Evolutionary conservation across 2,329 filamentous ascomycete species (phyloP), one percentile per base, ranked within the genome.

Genomic region (Aureobasidium sp.): DNA sequence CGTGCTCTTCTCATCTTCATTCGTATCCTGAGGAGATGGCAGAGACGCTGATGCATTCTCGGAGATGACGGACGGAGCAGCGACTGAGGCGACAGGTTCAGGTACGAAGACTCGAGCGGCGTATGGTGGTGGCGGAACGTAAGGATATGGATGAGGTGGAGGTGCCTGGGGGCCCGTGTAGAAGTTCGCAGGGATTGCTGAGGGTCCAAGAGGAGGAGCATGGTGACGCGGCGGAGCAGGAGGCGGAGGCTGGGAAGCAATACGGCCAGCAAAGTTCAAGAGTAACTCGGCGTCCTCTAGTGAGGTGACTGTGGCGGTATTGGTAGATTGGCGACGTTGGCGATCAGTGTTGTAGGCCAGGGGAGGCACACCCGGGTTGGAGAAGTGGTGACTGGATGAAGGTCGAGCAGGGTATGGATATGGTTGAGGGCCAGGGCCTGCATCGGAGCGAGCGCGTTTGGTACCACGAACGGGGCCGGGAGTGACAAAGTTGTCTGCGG

Each of bases 391-490:
- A 69, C 78, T 80, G 41, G 78, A 80, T 49, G 75, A 74, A 16
- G 78, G 78, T 62, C 78, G 69, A 37, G 76, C 73, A 36, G 72
- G 69, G 39, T 71, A 68, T 32, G 69, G 67, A 49, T 74, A 69
- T 25, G 75, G 70, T 29, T 75, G 72, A 21, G 77, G 78, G 30
- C 78, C 78, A 16, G 76, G 74, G 57, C 80, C 73, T 66, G 81
- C 76, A 67, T 85, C 84, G 47, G 84, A 86, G 64, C 83, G 80
- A 53, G 82, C 78, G 45, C 85, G 79, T 71, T 87, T 87, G 51
- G 73, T 68, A 10, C 34, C 57, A 27, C 57, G 57, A 27, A 69
- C 65, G 45, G 66, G 66, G 36, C 71, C 72, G 48, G 67, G 63
- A 45, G 54, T 36, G 9, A 45, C 39, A 7, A 69, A 63, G 64